These are phyloP conservation scores for Pleurotus platypus DNA, from an alignment of 768 basidiomycete genomes.

Conservation along the genomic window DNA sequence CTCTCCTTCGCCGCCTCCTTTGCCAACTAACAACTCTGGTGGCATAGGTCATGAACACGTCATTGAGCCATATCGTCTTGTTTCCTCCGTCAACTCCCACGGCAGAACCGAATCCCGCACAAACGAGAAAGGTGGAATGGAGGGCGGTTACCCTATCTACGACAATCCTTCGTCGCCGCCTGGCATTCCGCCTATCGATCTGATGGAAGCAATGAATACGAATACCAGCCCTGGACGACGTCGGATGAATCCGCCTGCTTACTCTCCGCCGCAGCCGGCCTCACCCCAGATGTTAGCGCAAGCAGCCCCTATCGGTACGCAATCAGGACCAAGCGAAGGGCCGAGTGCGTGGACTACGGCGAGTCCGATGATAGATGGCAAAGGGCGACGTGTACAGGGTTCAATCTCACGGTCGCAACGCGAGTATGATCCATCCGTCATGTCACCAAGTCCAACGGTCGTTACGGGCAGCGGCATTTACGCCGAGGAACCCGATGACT, in stretches of 20 bases:
- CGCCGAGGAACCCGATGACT: background rate
- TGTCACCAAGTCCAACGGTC: slow-evolving; percentile 5
- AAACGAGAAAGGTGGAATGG: background rate
- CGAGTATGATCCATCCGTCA: slow-evolving; percentile 3
- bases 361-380: slow-evolving; percentile 2
- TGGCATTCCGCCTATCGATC: background rate
- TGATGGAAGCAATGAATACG: background rate
- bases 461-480: slow-evolving; percentile 2
- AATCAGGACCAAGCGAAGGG: background rate
- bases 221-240: background rate
- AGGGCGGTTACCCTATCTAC: background rate
- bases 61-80: slow-evolving; percentile 3
- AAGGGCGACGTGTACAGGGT: background rate
- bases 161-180: slow-evolving; percentile 5
- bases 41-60: slow-evolving; percentile 3
- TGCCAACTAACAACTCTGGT: background rate
- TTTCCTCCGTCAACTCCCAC: background rate
- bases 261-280: background rate
- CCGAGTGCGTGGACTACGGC: background rate
- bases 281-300: background rate
- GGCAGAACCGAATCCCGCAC: background rate
- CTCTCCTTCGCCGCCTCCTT: background rate
- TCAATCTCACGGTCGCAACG: background rate
- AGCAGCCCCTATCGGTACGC: background rate
- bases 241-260: slow-evolving; percentile 4